Evolutionary conservation across 2,329 filamentous ascomycete genomes (phyloP).

Genomic region (Erysiphe neolycopersici): DNA sequence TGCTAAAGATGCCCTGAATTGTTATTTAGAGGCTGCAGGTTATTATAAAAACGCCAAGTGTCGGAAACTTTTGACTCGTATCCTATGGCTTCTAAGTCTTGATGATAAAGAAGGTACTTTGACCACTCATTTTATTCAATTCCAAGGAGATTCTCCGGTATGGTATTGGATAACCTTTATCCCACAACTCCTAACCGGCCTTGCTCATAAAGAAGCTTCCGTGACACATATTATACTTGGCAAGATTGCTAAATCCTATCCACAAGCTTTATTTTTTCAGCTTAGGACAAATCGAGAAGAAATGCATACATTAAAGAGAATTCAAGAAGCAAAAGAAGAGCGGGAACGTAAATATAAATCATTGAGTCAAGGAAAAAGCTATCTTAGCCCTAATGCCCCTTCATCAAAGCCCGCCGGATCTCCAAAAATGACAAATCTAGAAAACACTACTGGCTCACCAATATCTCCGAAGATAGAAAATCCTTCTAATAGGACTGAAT

Average conservation of each 20-base stretch:
- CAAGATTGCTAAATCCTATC: constrained; percentile 87
- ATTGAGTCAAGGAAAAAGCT: constrained; percentile 15
- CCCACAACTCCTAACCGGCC: constrained; percentile 73
- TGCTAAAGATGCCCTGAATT: constrained; percentile 78
- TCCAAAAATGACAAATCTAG: constrained; percentile 9
- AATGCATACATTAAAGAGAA: constrained; percentile 75
- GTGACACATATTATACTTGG: constrained; percentile 67
- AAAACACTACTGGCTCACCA: constrained; percentile 10
- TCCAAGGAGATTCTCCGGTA: constrained; percentile 87
- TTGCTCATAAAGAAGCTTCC: constrained; percentile 73
- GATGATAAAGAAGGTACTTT: constrained; percentile 71
- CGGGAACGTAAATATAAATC: constrained; percentile 12
- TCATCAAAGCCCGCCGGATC: constrained; percentile 12
- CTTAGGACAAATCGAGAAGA: constrained; percentile 84
- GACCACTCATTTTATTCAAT: constrained; percentile 71
- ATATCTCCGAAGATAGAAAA: constrained; percentile 19
- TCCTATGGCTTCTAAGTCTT: constrained; percentile 83
- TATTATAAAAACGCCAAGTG: constrained; percentile 96
- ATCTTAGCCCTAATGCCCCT: constrained; percentile 3
- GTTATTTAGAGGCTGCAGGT: constrained; percentile 83
- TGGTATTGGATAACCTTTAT: constrained; percentile 99
- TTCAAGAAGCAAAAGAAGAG: constrained; percentile 50
- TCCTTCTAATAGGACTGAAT: constrained; percentile 10
- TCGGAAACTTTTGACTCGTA: constrained; percentile 71
- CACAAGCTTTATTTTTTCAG: constrained; percentile 88